Percentiles rank a stretch among this genome's conserved stretches.
These are phyloP conservation scores for Aureobasidium sp. DNA, from an alignment of 2,329 filamentous ascomycete species.

Conservation along the genomic window DNA sequence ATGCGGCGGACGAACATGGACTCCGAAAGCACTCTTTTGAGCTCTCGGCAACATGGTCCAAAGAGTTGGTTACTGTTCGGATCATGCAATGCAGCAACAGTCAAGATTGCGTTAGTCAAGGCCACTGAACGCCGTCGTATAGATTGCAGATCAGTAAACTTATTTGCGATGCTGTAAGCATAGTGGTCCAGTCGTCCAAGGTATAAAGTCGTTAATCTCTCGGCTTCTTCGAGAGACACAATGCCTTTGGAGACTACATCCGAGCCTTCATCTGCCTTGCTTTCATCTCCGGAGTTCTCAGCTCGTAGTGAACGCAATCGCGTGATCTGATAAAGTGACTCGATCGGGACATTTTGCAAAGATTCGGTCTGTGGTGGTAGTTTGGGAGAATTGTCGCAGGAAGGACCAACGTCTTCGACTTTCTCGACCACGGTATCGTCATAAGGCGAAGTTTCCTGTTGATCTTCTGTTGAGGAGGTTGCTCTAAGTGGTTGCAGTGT, in stretches of 20 bases:
- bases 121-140: slow-evolving; percentile 50
- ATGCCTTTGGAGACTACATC: slow-evolving; percentile 48
- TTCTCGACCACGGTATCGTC: slow-evolving; percentile 18
- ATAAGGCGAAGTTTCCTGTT: neutral
- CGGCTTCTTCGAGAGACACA: slow-evolving; percentile 38
- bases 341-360: slow-evolving; percentile 6
- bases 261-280: slow-evolving; percentile 37
- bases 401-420: slow-evolving; percentile 26
- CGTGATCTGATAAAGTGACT: slow-evolving; percentile 14
- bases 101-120: slow-evolving; percentile 50
- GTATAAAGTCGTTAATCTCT: slow-evolving; percentile 37
- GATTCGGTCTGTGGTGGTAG: slow-evolving; percentile 23
- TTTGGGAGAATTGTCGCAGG: slow-evolving; percentile 28
- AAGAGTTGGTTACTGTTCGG: slow-evolving; percentile 48
- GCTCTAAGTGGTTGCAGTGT: slow-evolving; percentile 31
- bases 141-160: slow-evolving; percentile 39
- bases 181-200: slow-evolving; percentile 41
- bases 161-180: slow-evolving; percentile 41
- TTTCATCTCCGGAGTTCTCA: slow-evolving; percentile 13
- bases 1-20: slow-evolving; percentile 51
- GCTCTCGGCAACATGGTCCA: slow-evolving; percentile 50
- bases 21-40: slow-evolving; percentile 49
- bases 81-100: slow-evolving; percentile 53
- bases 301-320: slow-evolving; percentile 9
- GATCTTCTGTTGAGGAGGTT: slow-evolving; percentile 20